Base-by-base conservation (phyloP, 83 land plant genomes). In the Isoetes engelmannii region DNA sequence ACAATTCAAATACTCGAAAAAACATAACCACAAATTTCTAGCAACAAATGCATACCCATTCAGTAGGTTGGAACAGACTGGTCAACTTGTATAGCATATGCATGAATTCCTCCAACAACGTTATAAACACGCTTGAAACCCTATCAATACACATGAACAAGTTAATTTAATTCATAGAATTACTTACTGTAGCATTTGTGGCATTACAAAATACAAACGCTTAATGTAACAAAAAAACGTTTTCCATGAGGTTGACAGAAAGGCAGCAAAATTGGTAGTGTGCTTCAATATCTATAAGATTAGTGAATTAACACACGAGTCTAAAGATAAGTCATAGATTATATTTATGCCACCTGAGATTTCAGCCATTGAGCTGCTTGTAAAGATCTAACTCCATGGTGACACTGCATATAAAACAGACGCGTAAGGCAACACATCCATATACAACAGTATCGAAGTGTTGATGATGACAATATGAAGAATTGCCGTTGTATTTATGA, bases 331-430 rank as follows among this genome's bases (percentile, higher is more conserved):
- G 37, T 2, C 37, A 28, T 28, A 28, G 37, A 28, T 28, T 28
- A 28, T 28, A 28, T 28, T 0, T 0, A 28, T 28, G 37, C 43
- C 72, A 92, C 97, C 91, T 92, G 97, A 42, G 95, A 68, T 73
- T 80, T 84, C 70, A 92, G 78, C 97, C 95, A 92, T 56, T 79
- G 72, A 13, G 97, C 92, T 28, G 89, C 92, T 60, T 92, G 95
- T 57, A 89, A 49, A 20, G 97, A 89, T 65, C 97, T 75, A 80
- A 87, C 76, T 41, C 97, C 97, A 81, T 92, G 97, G 75, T 92
- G 97, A 76, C 97, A 92, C 97, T 92, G 94, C 72, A 64, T 6
- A 9, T 18, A 74, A 46, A 0, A 12, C 47, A 74, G n/a, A 15
- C 5, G 17, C 55, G 1, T 59, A 59, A 59, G 19, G 4, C 8